Conservation (phyloP, 257 asterid species). For the Jaltomata sinuosa region DNA sequence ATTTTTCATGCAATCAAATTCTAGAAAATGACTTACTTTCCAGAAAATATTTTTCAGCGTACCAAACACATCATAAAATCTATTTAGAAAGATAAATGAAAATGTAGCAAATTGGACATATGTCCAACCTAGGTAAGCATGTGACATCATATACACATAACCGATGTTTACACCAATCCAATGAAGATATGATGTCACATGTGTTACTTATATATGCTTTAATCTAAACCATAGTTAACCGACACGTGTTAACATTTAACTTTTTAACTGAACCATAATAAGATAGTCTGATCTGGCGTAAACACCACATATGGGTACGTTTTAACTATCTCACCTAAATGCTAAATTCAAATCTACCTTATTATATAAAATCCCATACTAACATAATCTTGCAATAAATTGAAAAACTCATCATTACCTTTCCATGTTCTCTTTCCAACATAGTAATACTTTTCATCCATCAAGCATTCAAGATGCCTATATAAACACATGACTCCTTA, state of each 20-base stretch:
- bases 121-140: neutral
- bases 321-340: neutral
- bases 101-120: neutral
- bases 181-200: neutral
- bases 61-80: neutral
- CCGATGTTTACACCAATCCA: neutral
- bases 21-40: neutral
- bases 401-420: slow-evolving; percentile 18
- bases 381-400: slow-evolving; percentile 8
- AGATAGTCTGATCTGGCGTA: neutral
- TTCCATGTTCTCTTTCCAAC: no score
- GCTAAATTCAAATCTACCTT: neutral
- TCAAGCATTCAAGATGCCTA: no score
- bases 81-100: neutral
- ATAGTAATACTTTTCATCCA: no score
- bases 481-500: neutral
- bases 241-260: neutral
- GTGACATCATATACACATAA: neutral
- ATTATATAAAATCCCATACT: neutral
- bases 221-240: neutral
- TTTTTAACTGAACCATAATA: neutral
- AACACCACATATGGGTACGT: neutral
- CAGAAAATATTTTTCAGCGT: neutral
- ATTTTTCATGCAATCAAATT: neutral
- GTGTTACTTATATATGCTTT: neutral